Evolutionary conservation across 768 basidiomycete genomes (phyloP), one percentile per base, ranked within the genome.

Genomic region (Pisolithus orientalis): DNA sequence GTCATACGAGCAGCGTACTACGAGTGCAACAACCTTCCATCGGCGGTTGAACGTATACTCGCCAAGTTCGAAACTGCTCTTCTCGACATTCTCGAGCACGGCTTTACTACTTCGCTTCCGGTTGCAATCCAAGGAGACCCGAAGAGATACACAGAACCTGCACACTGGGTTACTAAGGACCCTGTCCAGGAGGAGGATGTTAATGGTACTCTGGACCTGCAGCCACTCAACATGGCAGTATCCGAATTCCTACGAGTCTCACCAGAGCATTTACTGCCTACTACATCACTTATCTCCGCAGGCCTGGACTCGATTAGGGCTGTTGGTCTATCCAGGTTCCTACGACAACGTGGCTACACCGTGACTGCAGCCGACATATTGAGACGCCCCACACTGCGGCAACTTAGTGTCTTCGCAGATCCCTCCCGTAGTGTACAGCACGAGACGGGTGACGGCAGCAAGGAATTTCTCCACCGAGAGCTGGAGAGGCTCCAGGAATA

Each of bases 241-340:
- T 65, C 63, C 10, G 38, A 47, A 11, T 63, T 63, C 46, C 52
- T 63, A 17, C 49, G 40, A 28, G 6, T 63, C 31, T 32, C 58
- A 24, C 32, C 29, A 6, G 58, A 65, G 40, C 53, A 6, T 25
- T 8, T 65, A 31, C 44, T 17, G 38, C 50, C 45, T 1, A 42
- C 43, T 8, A 64, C 65, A 9, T 77, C 77, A 4, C 67, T 78
- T 27, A 60, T 78, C 11, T 70, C 76, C 5, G 60, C 78, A 49
- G 77, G 77, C 7, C 57, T 78, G 29, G 77, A 78, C 54, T 78
- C 77, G 6, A 73, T 78, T 53, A 72, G 70, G 53, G 71, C 77
- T 0, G 71, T 78, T 9, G 74, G 75, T 3, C 60, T 78, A 34
- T 67, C 74, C 29, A 70, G 66, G 47, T 32, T 51, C 9, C 57